Evolutionary conservation across 352 stramenopile genomes (phyloP).

Genomic region (Pythium aquatile): DNA sequence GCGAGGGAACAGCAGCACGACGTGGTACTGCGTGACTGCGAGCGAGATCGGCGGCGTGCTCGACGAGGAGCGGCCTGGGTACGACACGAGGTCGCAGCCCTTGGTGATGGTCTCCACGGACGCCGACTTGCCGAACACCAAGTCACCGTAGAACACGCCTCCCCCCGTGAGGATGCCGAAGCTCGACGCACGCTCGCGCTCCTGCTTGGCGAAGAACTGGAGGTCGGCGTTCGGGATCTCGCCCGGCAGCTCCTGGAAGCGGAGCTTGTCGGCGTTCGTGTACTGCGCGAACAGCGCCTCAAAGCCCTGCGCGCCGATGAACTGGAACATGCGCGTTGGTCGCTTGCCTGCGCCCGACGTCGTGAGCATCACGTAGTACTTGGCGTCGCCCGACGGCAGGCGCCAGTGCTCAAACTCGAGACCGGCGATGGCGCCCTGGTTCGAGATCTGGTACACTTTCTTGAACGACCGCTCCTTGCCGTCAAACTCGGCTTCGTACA

Average conservation of each 20-base stretch:
- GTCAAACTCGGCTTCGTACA: slow-evolving; percentile 86
- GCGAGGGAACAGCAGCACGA: slow-evolving; percentile 85
- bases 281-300: slow-evolving; percentile 87
- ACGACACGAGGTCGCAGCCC: slow-evolving; percentile 66
- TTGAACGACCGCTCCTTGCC: slow-evolving; percentile 86
- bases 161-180: slow-evolving; percentile 91
- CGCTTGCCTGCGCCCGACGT: slow-evolving; percentile 83
- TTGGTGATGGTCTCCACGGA: slow-evolving; percentile 85
- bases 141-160: slow-evolving; percentile 89
- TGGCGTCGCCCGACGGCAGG: slow-evolving; percentile 46
- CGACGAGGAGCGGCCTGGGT: slow-evolving; percentile 45
- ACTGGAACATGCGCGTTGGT: slow-evolving; percentile 91
- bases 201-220: slow-evolving; percentile 73
- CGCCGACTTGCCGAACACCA: slow-evolving; percentile 67
- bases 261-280: slow-evolving; percentile 70
- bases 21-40: slow-evolving; percentile 91
- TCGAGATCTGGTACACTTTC: slow-evolving; percentile 89
- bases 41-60: slow-evolving; percentile 80
- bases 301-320: slow-evolving; percentile 76
- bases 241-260: slow-evolving; percentile 90
- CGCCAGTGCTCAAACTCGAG: slow-evolving; percentile 84
- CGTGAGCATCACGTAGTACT: slow-evolving; percentile 81
- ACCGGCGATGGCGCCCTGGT: slow-evolving; percentile 80
- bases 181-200: slow-evolving; percentile 78
- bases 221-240: slow-evolving; percentile 81